These are phyloP conservation scores for Apiospora kogelbergensis DNA, from an alignment of 2,329 filamentous ascomycete species.

Conservation along the genomic window DNA sequence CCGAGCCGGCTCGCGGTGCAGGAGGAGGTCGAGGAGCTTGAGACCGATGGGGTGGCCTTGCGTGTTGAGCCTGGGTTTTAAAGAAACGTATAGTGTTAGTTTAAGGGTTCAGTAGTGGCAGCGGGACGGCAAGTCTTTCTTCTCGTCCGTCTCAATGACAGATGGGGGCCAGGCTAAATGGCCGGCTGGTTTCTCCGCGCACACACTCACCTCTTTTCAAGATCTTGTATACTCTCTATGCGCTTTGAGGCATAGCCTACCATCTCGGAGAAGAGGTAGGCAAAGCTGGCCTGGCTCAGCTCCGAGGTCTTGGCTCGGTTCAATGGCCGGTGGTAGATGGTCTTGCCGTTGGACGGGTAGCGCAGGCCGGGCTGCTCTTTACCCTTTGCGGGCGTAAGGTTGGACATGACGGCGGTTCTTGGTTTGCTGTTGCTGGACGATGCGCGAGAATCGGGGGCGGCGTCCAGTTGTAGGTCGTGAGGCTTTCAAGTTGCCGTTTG, in stretches of 20 bases:
- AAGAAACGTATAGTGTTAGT: not conserved
- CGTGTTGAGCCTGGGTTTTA: slow-evolving; percentile 68
- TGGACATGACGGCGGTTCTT: slow-evolving; percentile 42
- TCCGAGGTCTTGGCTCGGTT: slow-evolving; percentile 88
- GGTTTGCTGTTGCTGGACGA: not conserved
- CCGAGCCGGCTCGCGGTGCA: slow-evolving; percentile 75
- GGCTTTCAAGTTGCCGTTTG: not conserved
- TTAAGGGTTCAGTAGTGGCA: not conserved
- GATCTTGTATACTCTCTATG: slow-evolving; percentile 88
- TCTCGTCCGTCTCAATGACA: slow-evolving; percentile 11
- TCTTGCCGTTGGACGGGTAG: slow-evolving; percentile 91
- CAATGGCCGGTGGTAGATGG: slow-evolving; percentile 94
- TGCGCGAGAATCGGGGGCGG: not conserved
- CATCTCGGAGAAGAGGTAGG: slow-evolving; percentile 96
- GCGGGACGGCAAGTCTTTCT: not conserved
- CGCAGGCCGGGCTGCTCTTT: slow-evolving; percentile 67
- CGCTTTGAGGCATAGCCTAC: slow-evolving; percentile 89
- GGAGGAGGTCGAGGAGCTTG: slow-evolving; percentile 90
- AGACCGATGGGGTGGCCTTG: slow-evolving; percentile 94
- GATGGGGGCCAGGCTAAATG: not conserved
- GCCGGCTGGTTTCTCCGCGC: not conserved
- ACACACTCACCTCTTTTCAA: slow-evolving; percentile 77
- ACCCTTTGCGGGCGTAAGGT: slow-evolving; percentile 47
- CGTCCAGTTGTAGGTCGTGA: not conserved
- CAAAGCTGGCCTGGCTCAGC: slow-evolving; percentile 90